Percentiles rank a stretch among this genome's conserved stretches.
Evolutionary conservation across 352 stramenopile genomes (phyloP).

Genomic region (Pythium chondricola): DNA sequence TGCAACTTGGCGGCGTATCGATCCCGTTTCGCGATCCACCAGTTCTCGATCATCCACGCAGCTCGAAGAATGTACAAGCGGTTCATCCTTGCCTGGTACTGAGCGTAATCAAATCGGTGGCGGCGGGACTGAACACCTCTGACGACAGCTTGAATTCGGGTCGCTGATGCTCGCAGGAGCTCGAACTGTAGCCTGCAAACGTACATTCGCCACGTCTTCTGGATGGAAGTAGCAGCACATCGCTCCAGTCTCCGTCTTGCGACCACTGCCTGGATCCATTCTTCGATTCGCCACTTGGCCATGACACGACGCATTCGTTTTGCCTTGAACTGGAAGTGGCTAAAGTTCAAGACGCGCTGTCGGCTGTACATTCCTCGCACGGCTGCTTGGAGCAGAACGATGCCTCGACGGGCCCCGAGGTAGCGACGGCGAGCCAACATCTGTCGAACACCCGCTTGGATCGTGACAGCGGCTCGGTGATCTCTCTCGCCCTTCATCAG

Average conservation of each 20-base stretch:
- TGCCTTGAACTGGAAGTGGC: conserved; percentile 3
- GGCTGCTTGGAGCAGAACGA: conserved; percentile 4
- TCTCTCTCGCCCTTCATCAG: conserved; percentile 21
- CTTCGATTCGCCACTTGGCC: conserved; percentile 16
- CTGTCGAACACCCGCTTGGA: conserved; percentile 7
- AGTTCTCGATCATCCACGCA: conserved; percentile 11
- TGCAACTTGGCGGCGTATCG: conserved; percentile 1
- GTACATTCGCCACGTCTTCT: conserved; percentile 28
- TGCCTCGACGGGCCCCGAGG: background rate
- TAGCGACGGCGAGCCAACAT: background rate
- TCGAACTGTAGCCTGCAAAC: background rate
- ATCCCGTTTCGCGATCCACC: background rate
- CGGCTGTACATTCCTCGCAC: conserved; percentile 5
- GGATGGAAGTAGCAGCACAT: conserved; percentile 28
- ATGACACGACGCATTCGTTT: conserved; percentile 10
- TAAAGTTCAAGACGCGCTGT: conserved; percentile 6
- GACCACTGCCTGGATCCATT: conserved; percentile 1
- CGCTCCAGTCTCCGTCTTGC: conserved; percentile 11
- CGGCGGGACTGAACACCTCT: conserved; percentile 10
- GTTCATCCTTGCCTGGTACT: conserved; percentile 3
- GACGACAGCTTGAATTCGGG: conserved; percentile 11
- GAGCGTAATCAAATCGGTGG: background rate
- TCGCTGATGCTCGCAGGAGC: conserved; percentile 1
- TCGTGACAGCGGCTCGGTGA: conserved; percentile 5
- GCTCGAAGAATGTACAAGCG: conserved; percentile 3